Evolutionary conservation across 2,329 filamentous ascomycete genomes (phyloP), one percentile per base, ranked within the genome.

Genomic region (Aspergillus ustus): DNA sequence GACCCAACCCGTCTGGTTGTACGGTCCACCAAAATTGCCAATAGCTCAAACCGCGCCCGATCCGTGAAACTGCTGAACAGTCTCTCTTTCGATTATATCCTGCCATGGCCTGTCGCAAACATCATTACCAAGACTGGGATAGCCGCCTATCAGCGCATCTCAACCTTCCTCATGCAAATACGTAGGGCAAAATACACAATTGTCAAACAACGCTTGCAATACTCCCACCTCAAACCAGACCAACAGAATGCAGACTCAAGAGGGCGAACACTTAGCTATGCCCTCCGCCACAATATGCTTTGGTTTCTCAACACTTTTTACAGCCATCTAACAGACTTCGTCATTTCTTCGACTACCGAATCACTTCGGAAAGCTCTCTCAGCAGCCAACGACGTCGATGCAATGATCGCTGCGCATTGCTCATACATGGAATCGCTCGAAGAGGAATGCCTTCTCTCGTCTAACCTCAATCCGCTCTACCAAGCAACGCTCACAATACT

Each of bases 291-390:
- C 31, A 87, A 85, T 53, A 81, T 96, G 3, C 78, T 93, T 11
- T 94, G 91, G 90, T 94, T 96, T 76, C 85, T 86, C 66, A 89
- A 89, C 65, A 87, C 85, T 0, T 70, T 97, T 1, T 89, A 92
- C 69, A 88, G 88, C 8, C 95, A 97, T 71, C 79, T 96, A 4
- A 89, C 88, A 3, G 89, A 87, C 17, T 83, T 92, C 2, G 90
- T 93, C 1, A 82, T 96, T 0, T 84, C 83, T 0, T 85, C 87
- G 0, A 82, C 87, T 22, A 85, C 83, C 2, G 70, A 76, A 2
- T 79, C 81, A 31, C 84, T 97, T 79, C 78, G 79, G 6, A 73
- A 75, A 2, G 80, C 83, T 0, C 82, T 97, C 55, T 75, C 78
- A 15, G 77, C 80, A 6, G 87, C 91, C 0, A 82, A 84, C 28